Base-by-base conservation (phyloP, 352 stramenopile species). In the Phytophthora pisi region DNA sequence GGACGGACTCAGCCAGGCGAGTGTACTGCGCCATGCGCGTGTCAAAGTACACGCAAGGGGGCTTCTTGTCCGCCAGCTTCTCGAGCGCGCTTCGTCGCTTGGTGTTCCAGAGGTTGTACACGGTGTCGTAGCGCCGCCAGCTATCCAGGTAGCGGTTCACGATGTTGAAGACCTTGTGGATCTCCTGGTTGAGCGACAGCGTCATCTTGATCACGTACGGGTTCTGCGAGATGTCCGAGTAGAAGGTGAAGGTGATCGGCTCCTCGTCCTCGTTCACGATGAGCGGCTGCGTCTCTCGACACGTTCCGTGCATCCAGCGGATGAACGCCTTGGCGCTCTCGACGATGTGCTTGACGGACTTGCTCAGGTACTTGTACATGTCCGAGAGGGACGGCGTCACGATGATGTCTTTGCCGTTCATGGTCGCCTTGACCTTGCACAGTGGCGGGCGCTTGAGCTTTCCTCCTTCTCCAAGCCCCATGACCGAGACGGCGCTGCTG, bases 121-220 rank as follows among this genome's bases (percentile, higher is more conserved):
- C 88, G 0, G 90, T 97, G 60, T 98, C 96, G 52, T 98, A 99
- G 8, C 89, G 77, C 11, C 92, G 83, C 96, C 96, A 99, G 20
- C 81, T 93, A 64, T 98, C 92, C 9, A 98, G 65, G 61, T 99
- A 98, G 57, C 96, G 93, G 57, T 98, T 97, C 49, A 97, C 92
- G 51, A 98, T 95, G 53, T 94, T 95, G 71, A 98, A 98, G 0
- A 97, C 92, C 49, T 96, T 96, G 81, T 98, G 91, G 65, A 98
- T 98, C 61, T 95, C 86, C 64, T 97, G 90, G 56, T 98, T 98
- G 16, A 98, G 79, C 13, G 83, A 92, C 46, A 98, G 59, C 18
- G 92, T 98, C 77, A 98, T 96, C 76, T 98, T 98, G 74, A 98
- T 97, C 26, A 98, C 89, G 72, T 98, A 97, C 47, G 94, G 92